These are phyloP conservation scores for Globisporangium apiculatum DNA, from an alignment of 352 stramenopile species.

Conservation along the genomic window DNA sequence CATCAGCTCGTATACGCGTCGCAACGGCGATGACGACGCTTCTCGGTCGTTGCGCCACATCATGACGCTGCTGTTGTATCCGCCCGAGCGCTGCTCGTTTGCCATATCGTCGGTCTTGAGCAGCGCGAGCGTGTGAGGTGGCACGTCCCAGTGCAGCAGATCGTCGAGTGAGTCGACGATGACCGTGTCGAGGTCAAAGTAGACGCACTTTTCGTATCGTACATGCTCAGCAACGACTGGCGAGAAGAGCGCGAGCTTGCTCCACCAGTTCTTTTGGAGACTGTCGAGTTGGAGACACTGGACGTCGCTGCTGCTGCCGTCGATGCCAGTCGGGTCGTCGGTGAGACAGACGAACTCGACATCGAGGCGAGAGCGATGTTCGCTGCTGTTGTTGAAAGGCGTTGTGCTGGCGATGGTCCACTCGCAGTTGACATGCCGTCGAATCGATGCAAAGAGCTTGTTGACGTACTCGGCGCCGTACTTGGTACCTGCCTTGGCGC, in stretches of 20 bases:
- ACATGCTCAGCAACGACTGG: slow-evolving; percentile 9
- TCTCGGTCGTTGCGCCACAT: slow-evolving; percentile 25
- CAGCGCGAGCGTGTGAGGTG: slow-evolving; percentile 14
- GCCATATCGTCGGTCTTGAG: slow-evolving; percentile 60
- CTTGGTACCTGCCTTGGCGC: slow-evolving; percentile 83
- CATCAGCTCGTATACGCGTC: slow-evolving; percentile 31
- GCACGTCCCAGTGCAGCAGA: slow-evolving; percentile 18
- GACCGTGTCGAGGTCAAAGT: slow-evolving; percentile 79
- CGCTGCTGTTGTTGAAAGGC: background rate
- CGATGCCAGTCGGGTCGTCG: slow-evolving; percentile 41
- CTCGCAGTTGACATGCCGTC: slow-evolving; percentile 17
- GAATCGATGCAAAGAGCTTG: slow-evolving; percentile 40
- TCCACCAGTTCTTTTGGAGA: slow-evolving; percentile 69
- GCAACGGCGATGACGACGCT: slow-evolving; percentile 7
- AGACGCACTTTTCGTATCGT: slow-evolving; percentile 27
- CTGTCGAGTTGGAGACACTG: slow-evolving; percentile 19
- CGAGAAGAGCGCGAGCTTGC: slow-evolving; percentile 70
- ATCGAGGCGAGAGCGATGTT: background rate
- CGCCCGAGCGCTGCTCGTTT: slow-evolving; percentile 51
- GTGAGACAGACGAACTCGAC: slow-evolving; percentile 66
- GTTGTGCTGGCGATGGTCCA: too few species aligned
- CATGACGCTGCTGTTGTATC: slow-evolving; percentile 79
- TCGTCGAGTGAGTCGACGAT: slow-evolving; percentile 34
- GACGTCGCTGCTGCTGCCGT: slow-evolving; percentile 12
- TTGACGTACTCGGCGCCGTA: slow-evolving; percentile 83